phyloP scores from a whole-genome alignment of 2,329 filamentous ascomycete genomes.

The Neophaeococcomyces aloes region DNA sequence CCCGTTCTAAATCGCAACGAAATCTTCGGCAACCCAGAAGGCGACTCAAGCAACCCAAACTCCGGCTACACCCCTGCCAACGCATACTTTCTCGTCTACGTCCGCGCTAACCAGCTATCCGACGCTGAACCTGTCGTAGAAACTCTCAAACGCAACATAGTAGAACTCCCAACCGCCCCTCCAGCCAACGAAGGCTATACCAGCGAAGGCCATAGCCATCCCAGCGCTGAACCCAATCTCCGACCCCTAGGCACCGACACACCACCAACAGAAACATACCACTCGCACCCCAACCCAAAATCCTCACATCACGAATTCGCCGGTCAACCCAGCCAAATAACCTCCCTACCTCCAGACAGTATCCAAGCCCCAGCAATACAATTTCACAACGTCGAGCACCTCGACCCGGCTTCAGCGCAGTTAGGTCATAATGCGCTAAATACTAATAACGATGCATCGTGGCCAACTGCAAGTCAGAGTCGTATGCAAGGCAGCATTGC shows the following conservation, averaged over 20 bases:
- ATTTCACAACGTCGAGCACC: too few relatives aligned
- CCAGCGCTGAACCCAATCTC: conserved; percentile 3
- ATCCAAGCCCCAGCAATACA: too few relatives aligned
- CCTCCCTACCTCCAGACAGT: background rate
- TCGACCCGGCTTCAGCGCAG: too few relatives aligned
- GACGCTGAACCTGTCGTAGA: conserved; percentile 41
- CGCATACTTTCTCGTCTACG: conserved; percentile 54
- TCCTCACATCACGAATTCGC: conserved; percentile 4
- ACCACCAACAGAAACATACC: background rate
- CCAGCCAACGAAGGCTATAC: background rate
- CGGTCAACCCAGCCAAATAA: conserved; percentile 2
- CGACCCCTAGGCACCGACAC: conserved; percentile 4
- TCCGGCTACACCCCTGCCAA: conserved; percentile 52
- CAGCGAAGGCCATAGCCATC: background rate
- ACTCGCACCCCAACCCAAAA: too few relatives aligned
- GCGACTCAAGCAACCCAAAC: conserved; percentile 9
- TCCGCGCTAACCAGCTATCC: conserved; percentile 56
- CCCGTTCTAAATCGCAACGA: conserved; percentile 51
- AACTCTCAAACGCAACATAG: conserved; percentile 40
- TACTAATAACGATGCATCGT: too few relatives aligned
- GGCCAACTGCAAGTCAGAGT: too few relatives aligned
- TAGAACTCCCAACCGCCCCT: background rate
- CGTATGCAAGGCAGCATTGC: background rate
- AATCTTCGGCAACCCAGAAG: conserved; percentile 39
- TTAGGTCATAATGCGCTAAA: too few relatives aligned